Evolutionary conservation across 2,329 filamentous ascomycete genomes (phyloP).

Genomic region (Bimuria novae-zelandiae): DNA sequence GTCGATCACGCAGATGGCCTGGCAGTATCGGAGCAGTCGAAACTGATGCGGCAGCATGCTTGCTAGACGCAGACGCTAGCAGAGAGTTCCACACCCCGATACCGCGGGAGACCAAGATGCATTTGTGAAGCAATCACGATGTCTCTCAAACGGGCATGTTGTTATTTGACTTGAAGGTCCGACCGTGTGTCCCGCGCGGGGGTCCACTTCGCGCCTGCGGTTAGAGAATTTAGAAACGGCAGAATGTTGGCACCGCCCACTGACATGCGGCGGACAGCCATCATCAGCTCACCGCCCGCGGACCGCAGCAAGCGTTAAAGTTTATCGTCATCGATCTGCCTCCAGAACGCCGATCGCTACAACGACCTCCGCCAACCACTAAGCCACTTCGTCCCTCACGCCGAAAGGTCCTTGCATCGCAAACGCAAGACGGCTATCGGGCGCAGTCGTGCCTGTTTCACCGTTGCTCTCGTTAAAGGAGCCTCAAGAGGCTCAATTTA

Average conservation of each 20-base stretch:
- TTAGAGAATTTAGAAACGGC: slow-evolving; percentile 30
- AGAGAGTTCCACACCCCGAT: background rate
- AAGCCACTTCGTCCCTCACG: slow-evolving; percentile 17
- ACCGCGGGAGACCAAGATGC: background rate
- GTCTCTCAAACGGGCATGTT: background rate
- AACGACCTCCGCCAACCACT: slow-evolving; percentile 18
- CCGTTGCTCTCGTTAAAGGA: slow-evolving; percentile 7
- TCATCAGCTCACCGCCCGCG: slow-evolving; percentile 28
- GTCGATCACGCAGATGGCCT: slow-evolving; percentile 1
- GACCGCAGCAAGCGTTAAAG: slow-evolving; percentile 12
- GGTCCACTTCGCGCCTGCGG: slow-evolving; percentile 4
- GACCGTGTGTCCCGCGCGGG: background rate
- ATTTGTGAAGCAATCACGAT: background rate
- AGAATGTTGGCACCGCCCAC: slow-evolving; percentile 28
- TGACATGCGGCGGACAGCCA: slow-evolving; percentile 12
- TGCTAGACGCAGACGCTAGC: background rate
- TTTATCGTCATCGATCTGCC: slow-evolving; percentile 27
- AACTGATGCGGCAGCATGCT: slow-evolving; percentile 3
- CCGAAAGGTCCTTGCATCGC: slow-evolving; percentile 19
- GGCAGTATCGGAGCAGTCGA: background rate
- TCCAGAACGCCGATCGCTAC: slow-evolving; percentile 31
- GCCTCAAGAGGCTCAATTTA: slow-evolving; percentile 7
- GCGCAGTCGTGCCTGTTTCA: slow-evolving; percentile 23
- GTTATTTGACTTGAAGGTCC: background rate
- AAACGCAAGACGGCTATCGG: slow-evolving; percentile 19